Base-by-base conservation (phyloP, 108 stramenopile genomes). In the Skeletonema menzelii region DNA sequence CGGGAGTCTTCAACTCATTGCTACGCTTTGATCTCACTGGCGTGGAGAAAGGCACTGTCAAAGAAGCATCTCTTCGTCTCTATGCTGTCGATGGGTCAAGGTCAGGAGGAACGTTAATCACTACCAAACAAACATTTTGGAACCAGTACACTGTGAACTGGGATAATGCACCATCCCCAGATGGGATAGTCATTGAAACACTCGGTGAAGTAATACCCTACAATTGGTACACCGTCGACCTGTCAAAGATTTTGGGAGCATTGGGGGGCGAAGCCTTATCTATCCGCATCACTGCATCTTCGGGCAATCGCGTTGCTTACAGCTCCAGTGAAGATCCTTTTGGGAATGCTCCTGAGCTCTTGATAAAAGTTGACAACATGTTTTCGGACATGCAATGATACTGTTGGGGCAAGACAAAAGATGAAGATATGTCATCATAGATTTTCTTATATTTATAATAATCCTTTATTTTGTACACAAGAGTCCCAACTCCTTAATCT, bases 21-120 rank as follows among this genome's bases (percentile, higher is more conserved):
- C 38, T 79, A 34, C 77, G 77, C 22, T 79, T 79, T 60, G 77
- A 79, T 53, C 77, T 79, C 1, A 47, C 77, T 22, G 53, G 70
- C 15, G 61, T 79, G 17, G 70, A 79, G 65, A 62, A 72, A 28
- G 77, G 71, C 1, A 68, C 77, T 8, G 65, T 79, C 20, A 32
- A 44, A 28, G 59, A 72, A 63, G 77, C 77, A n/a, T 72, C 67
- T 14, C 77, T 79, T 22, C 77, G 77, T 38, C 70, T 79, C 4
- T 72, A 72, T 56, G 77, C 77, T 22, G 66, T 79, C 10, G 77
- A 79, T 63, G 77, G 77, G n/a, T 79, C 77, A 4, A 70, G 47
- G 26, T 79, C 77, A 15, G 77, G 77, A 7, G 77, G 77, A 10
- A 79, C 77, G 6, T 62, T 79, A 37, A 67, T 79, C 42, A 27